Evolutionary conservation across 1,139 yeast species (phyloP), one percentile per base, ranked within the genome.

Genomic region (Saccharomycopsis crataegensis): DNA sequence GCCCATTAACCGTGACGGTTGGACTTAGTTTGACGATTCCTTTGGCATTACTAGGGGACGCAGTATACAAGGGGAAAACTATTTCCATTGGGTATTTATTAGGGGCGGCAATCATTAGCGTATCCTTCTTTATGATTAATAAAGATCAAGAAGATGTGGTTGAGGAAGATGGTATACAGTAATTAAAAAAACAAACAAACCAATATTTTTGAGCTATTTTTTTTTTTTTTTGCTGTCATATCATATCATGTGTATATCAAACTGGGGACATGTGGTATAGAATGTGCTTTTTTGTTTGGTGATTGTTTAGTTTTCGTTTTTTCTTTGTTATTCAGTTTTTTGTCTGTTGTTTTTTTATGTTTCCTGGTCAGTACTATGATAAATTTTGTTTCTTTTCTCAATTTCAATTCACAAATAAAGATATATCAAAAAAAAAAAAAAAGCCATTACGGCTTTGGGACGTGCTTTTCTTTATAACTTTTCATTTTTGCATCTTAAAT

Each of bases 11-110:
- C 0, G 98, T 91, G 2, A 93, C 99, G 0, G 96, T 93, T 8
- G 99, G 99, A 0, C 74, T 93, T 46, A 85, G 96, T 33, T 80
- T 93, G 61, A 90, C 98, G 0, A 93, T 93, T 34, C 99, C 99
- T 0, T 76, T 93, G 57, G 96, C 98, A 0, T 86, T 93, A 88
- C 68, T 89, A 22, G 96, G 97, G 33, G 99, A 93, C 64, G 77
- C 90, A 71, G 57, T 88, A 3, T 71, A 90, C 60, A 85, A 86
- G 64, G 80, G 79, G 40, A 82, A 86, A 60, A 66, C 71, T 42
- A 76, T 87, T 60, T 77, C 86, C 43, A 61, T 75, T 57, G 65
- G 80, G 57, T 93, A 93, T 65, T 70, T 86, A 32, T 64, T 84
- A 45, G 98, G 98, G 1, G 98, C 99, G 0, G 64, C 70, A 1